Evolutionary conservation across 1,284 basidiomycete species (phyloP).

Genomic region (Apiotrichum veenhuisii): DNA sequence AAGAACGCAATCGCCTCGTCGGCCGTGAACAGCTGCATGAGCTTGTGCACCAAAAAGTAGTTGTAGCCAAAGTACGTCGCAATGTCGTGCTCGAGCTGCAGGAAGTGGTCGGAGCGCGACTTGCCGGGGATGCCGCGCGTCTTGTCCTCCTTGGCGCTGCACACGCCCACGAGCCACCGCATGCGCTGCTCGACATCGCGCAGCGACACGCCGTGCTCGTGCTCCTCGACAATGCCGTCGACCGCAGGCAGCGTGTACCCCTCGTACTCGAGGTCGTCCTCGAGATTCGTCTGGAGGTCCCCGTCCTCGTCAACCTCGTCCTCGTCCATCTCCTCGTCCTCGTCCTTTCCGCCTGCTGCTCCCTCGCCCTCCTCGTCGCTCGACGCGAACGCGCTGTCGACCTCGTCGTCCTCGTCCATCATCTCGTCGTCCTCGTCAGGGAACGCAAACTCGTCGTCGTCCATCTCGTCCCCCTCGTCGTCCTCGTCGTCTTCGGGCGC

Average conservation of each 20-base stretch:
- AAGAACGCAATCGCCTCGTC: conserved; percentile 98
- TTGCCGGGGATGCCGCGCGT: conserved; percentile 57
- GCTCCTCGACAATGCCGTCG: conserved; percentile 77
- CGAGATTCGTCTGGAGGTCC: conserved; percentile 50
- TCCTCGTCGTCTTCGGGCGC: conserved; percentile 38
- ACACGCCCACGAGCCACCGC: conserved; percentile 76
- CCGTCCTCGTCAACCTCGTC: conserved; percentile 44
- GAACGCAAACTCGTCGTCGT: conserved; percentile 53
- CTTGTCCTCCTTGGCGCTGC: conserved; percentile 69
- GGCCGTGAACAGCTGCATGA: conserved; percentile 89
- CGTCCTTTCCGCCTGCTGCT: conserved; percentile 4
- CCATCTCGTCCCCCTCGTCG: conserved; percentile 43
- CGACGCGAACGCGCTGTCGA: conserved; percentile 48
- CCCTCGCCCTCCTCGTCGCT: conserved; percentile 45
- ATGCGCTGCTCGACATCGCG: conserved; percentile 83
- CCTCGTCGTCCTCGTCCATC: conserved; percentile 49
- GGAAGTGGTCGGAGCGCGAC: conserved; percentile 84
- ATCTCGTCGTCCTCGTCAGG: conserved; percentile 52
- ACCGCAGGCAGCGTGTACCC: conserved; percentile 76
- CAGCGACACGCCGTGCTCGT: conserved; percentile 63
- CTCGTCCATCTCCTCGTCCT: conserved; percentile 22
- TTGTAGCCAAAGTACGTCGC: conserved; percentile 98
- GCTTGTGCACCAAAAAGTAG: conserved; percentile 86
- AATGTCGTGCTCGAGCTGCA: conserved; percentile 84
- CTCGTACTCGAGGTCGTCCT: conserved; percentile 61